Base-by-base conservation (phyloP, 768 basidiomycete species). In the Galerina marginata region DNA sequence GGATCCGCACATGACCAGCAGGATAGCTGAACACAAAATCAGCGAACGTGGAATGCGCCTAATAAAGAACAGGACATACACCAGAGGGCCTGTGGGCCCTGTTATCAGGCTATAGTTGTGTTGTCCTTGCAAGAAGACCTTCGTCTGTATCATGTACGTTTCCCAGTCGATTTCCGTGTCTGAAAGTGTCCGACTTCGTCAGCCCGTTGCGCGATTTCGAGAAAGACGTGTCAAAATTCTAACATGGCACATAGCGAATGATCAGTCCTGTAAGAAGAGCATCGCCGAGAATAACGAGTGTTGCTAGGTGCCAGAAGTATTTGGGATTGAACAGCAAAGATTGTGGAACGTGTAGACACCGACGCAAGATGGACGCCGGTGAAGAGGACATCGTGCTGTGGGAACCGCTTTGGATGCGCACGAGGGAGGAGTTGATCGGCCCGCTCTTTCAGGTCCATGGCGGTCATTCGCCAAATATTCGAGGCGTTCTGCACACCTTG, bases 81-180 rank as follows among this genome's bases (percentile, higher is more conserved):
- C 96, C 9, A 96, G 78, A 9, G 92, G 93, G 14, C 97, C 97
- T 6, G 95, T 97, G 2, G 95, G 95, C 0, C 97, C 97, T 57
- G 84, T 79, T 51, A 99, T 90, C 60, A 79, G 74, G 11, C 85
- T 81, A 71, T 99, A 99, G 69, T 95, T 85, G 48, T 89, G 81
- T 71, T 96, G 90, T 37, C 95, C 95, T 56, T 86, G 83, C 48
- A 92, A 67, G 75, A 92, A 95, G 43, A 90, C 71, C 57, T 89
- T 82, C 1, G 92, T 83, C 54, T 99, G 97, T 54, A 89, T 78
- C 87, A 98, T 94, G 71, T 99, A 99, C 0, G 97, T 98, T 69
- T 89, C 84, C 88, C 93, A 99, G 76, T 99, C 97, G 67, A 99
- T 99, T 76, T 99, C 96, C 10, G 97, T 99, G 77, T 96, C 96